Base-by-base conservation (phyloP, 2,329 filamentous ascomycete genomes). In the Trichoderma afroharzianum region DNA sequence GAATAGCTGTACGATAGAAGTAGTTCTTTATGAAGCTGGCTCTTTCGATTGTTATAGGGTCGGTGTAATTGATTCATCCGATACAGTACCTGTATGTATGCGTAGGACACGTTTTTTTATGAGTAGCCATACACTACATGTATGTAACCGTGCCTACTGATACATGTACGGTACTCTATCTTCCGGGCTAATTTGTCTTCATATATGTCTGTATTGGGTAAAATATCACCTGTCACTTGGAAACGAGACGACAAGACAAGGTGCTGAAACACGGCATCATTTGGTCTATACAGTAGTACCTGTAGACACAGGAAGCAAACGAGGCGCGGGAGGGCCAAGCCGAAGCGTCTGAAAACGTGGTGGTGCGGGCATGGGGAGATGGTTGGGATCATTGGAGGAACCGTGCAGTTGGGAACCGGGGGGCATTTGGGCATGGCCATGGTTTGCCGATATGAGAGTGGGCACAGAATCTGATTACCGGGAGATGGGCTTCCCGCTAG, bases 391-490 rank as follows among this genome's bases (percentile, higher is more conserved):
- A n/a, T n/a, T 26, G 47, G 36, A 47, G 26, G 55, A 59, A 12
- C 64, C 55, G 64, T 59, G 55, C 53, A 47, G 26, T 26, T 39
- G 64, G 43, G n/a, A 64, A 55, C 36, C 36, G 62, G 43, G 43
- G 62, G 62, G 62, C 26, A 53, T 43, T 43, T 53, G n/a, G 26
- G 1, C 39, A 24, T 24, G 21, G 30, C 30, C 14, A 33, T 21
- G 62, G 53, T 68, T 68, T 68, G 64, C 53, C 64, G 64, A 68
- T 68, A 68, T 68, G 64, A 68, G 36, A 24, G 64, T 68, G 64
- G 64, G 55, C 55, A 68, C 55, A 36, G 53, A 59, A 59, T 43
- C 55, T 68, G 64, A 68, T 68, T 59, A 50, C 64, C 53, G 64
- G 36, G 64, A 59, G 64, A 59, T 68, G 63, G 64, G 64, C 53